These are phyloP conservation scores for Fusarium sp. DNA, from an alignment of 2,329 filamentous ascomycete species.

Conservation along the genomic window DNA sequence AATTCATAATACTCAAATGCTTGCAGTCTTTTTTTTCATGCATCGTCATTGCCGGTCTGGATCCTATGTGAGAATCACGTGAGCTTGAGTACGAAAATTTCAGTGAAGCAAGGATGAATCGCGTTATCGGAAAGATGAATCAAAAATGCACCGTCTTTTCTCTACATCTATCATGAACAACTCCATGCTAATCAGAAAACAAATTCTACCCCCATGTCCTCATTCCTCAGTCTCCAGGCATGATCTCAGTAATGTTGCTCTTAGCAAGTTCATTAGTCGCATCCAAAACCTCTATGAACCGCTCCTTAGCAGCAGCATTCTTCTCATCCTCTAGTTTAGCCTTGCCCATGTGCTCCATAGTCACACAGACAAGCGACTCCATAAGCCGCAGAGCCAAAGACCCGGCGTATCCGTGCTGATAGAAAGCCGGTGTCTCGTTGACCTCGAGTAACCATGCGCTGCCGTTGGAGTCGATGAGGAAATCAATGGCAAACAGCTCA, in stretches of 20 bases:
- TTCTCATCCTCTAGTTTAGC: background rate
- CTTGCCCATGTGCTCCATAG: conserved; percentile 49
- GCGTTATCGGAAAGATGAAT: background rate
- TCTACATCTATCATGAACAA: background rate
- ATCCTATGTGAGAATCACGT: too few relatives aligned
- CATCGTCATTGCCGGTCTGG: too few relatives aligned
- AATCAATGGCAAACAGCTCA: conserved; percentile 52
- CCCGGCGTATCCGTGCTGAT: conserved; percentile 48
- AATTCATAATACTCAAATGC: too few relatives aligned
- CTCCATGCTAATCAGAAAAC: background rate
- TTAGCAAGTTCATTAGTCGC: conserved; percentile 32
- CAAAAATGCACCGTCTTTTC: background rate
- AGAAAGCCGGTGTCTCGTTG: conserved; percentile 53
- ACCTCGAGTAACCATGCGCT: conserved; percentile 51
- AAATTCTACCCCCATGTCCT: background rate
- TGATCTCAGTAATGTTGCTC: conserved; percentile 39
- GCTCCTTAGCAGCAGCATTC: background rate
- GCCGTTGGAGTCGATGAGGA: conserved; percentile 47
- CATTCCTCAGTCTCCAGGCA: conserved; percentile 4
- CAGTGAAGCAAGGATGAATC: too few relatives aligned
- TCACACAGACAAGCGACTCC: conserved; percentile 48
- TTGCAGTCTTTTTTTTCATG: too few relatives aligned
- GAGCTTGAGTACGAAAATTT: too few relatives aligned
- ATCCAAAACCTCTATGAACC: conserved; percentile 36
- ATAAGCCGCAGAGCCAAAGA: conserved; percentile 48